These are phyloP conservation scores for Umbilicus rupestris DNA, from an alignment of 164 flowering plant species.

Conservation along the genomic window DNA sequence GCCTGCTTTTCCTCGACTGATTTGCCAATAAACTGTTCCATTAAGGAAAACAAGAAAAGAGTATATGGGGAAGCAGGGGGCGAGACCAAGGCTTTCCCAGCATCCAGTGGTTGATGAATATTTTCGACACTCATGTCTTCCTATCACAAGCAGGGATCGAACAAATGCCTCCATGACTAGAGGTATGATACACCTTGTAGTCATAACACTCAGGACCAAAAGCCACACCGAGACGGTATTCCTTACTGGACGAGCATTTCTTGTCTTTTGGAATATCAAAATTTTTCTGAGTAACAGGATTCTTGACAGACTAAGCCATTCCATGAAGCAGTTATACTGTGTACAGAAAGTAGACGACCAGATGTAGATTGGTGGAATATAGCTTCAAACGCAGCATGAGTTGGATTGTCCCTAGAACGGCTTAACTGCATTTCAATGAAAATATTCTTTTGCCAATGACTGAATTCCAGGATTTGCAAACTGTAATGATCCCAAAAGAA, in stretches of 20 bases:
- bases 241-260: neutral
- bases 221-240: slow-evolving; percentile 11
- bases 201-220: slow-evolving; percentile 12
- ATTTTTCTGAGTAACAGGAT: slow-evolving; percentile 12
- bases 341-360: neutral
- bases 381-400: no score
- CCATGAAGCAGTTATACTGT: neutral
- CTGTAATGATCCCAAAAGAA: neutral
- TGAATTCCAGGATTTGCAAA: neutral
- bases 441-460: neutral
- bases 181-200: slow-evolving; percentile 16
- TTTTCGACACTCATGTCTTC: slow-evolving; percentile 4
- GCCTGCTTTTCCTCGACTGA: neutral
- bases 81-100: slow-evolving; percentile 11
- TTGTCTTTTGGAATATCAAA: slow-evolving; percentile 11
- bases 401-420: neutral
- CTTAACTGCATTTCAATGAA: slow-evolving; percentile 1
- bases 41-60: slow-evolving; percentile 5
- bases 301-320: slow-evolving; percentile 1
- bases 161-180: no score
- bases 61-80: neutral
- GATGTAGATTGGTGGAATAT: no score
- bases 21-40: slow-evolving; percentile 13
- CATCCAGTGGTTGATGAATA: slow-evolving; percentile 10
- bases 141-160: neutral